phyloP scores from a whole-genome alignment of 148 eudicot genomes.

The Linanthus parryae region DNA sequence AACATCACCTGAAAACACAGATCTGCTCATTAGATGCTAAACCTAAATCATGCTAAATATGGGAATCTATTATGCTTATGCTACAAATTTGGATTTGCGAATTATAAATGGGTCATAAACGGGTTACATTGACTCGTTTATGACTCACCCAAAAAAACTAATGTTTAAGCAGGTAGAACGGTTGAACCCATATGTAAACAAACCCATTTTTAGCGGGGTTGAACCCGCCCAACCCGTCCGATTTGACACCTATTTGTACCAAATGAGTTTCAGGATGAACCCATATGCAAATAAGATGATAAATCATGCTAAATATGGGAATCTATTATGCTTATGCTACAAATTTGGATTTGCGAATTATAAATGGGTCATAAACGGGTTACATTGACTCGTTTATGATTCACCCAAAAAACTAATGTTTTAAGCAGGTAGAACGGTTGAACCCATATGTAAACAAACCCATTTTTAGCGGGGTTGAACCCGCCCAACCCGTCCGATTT shows the following conservation, averaged over 20 bases:
- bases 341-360: neutral
- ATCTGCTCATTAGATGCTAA: too few relatives aligned
- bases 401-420: neutral
- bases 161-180: neutral
- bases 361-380: neutral
- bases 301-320: slow-evolving; percentile 1
- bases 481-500: neutral
- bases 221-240: neutral
- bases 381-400: neutral
- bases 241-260: neutral
- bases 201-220: neutral
- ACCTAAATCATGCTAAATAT: too few relatives aligned
- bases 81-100: neutral
- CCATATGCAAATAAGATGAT: too few relatives aligned
- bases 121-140: neutral
- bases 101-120: neutral
- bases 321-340: neutral
- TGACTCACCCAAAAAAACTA: neutral
- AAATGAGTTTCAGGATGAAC: slow-evolving; percentile 1
- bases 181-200: neutral
- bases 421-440: neutral
- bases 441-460: neutral
- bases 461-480: neutral
- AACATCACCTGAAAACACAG: slow-evolving; percentile 7
- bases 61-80: neutral